phyloP scores from a whole-genome alignment of 805 yeast species.

The Candida khao-thaluensis region DNA sequence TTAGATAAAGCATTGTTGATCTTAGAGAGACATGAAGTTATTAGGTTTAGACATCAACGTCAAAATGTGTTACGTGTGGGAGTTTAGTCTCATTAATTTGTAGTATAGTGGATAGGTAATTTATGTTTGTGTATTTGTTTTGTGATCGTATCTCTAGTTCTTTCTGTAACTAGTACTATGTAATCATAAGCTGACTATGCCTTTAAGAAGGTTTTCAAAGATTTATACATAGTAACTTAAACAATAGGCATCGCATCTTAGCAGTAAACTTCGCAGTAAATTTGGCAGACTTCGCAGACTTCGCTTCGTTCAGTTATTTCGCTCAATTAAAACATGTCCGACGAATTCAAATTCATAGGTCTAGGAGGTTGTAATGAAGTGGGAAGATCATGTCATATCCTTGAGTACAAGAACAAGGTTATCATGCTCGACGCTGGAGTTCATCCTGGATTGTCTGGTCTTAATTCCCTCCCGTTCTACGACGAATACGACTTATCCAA shows the following conservation, averaged over 20 bases:
- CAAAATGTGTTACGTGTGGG: constrained; percentile 77
- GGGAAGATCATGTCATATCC: constrained; percentile 92
- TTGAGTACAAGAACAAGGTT: constrained; percentile 89
- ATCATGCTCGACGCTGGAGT: constrained; percentile 98
- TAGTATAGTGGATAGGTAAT: too few species aligned
- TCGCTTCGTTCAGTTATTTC: too few species aligned
- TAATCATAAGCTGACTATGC: too few species aligned
- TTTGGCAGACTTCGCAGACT: too few species aligned
- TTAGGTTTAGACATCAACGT: constrained; percentile 84
- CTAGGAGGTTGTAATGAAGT: constrained; percentile 99
- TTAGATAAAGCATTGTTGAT: constrained; percentile 79
- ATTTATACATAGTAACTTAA: too few species aligned
- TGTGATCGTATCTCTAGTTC: too few species aligned
- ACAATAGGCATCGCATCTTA: too few species aligned
- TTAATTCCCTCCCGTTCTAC: constrained; percentile 89
- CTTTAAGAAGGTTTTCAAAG: too few species aligned
- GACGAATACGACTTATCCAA: constrained; percentile 90
- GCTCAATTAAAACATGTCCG: constrained; percentile 18
- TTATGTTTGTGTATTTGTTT: too few species aligned
- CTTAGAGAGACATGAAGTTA: constrained; percentile 82
- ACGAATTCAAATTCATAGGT: constrained; percentile 66
- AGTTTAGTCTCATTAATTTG: too few species aligned
- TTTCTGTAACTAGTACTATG: too few species aligned
- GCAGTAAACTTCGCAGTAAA: too few species aligned
- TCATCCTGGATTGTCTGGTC: constrained; percentile 91